Evolutionary conservation across 2,329 filamentous ascomycete species (phyloP).

Genomic region (Clonostachys sp.): DNA sequence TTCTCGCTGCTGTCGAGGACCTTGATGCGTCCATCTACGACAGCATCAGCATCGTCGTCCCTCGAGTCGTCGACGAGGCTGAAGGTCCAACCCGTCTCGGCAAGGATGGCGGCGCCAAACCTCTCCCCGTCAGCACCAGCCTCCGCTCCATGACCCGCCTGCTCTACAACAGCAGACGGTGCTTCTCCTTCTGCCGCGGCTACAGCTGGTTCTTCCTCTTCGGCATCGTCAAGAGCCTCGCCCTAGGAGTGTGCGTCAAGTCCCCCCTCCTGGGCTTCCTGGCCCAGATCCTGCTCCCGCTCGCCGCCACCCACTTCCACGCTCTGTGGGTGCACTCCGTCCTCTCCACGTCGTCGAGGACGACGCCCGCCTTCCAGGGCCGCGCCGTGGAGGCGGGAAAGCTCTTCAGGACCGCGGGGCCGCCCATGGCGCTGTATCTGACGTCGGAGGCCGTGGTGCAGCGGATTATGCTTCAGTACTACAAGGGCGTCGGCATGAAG

Average conservation of each 20-base stretch:
- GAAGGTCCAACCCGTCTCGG: no score
- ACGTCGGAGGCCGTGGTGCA: slow-evolving; percentile 32
- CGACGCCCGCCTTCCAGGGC: slow-evolving; percentile 45
- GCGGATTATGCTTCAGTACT: no score
- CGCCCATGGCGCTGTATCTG: slow-evolving; percentile 59
- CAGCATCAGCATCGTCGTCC: slow-evolving; percentile 36
- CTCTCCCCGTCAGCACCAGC: slow-evolving; percentile 35
- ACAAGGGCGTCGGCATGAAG: slow-evolving; percentile 16
- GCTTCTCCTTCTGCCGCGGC: slow-evolving; percentile 22
- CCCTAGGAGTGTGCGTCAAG: slow-evolving; percentile 30
- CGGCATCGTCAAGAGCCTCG: no score
- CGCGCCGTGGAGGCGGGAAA: slow-evolving; percentile 63
- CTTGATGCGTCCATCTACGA: slow-evolving; percentile 51
- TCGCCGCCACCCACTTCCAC: slow-evolving; percentile 59
- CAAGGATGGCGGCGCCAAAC: no score
- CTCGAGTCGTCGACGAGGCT: slow-evolving; percentile 24
- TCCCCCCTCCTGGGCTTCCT: slow-evolving; percentile 20
- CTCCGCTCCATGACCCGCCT: slow-evolving; percentile 45
- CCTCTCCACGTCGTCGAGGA: slow-evolving; percentile 61
- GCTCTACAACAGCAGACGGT: slow-evolving; percentile 27
- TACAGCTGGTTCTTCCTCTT: slow-evolving; percentile 49
- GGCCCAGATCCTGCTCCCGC: slow-evolving; percentile 34
- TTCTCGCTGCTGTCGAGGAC: slow-evolving; percentile 55
- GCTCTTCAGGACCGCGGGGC: slow-evolving; percentile 63
- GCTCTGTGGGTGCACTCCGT: slow-evolving; percentile 84